Percentiles rank a stretch among this genome's conserved stretches.
Evolutionary conservation across 176 grass and related monocot species (phyloP).

Genomic region (Ananas comosus): DNA sequence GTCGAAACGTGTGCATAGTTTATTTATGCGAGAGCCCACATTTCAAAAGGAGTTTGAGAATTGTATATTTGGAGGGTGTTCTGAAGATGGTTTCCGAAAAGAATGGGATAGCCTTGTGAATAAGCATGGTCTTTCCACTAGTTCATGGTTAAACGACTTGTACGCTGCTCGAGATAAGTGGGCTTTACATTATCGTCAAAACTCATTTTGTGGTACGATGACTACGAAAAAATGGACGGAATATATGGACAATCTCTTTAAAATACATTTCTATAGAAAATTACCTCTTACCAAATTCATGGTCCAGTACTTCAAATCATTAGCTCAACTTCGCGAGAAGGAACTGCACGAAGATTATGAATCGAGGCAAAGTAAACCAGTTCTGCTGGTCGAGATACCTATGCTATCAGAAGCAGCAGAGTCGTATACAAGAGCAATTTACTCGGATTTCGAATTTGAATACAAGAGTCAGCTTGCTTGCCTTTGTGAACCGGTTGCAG

Average conservation of each 20-base stretch:
- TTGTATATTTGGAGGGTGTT: slow-evolving; percentile 27
- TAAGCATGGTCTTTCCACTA: slow-evolving; percentile 25
- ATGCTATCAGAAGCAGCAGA: slow-evolving; percentile 37
- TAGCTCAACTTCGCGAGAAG: slow-evolving; percentile 34
- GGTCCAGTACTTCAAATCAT: slow-evolving; percentile 32
- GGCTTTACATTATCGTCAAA: slow-evolving; percentile 18
- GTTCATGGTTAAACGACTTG: slow-evolving; percentile 35
- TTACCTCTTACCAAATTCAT: slow-evolving; percentile 36
- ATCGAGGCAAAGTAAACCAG: slow-evolving; percentile 22
- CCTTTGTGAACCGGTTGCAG: slow-evolving; percentile 28
- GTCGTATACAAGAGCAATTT: slow-evolving; percentile 30
- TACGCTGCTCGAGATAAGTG: slow-evolving; percentile 23
- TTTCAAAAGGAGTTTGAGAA: slow-evolving; percentile 40
- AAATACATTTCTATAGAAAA: slow-evolving; percentile 33
- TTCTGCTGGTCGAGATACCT: slow-evolving; percentile 34
- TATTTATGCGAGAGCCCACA: slow-evolving; percentile 5
- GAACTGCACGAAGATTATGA: slow-evolving; percentile 32
- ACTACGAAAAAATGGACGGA: slow-evolving; percentile 28
- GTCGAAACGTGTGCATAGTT: slow-evolving; percentile 18
- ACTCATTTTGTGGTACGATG: slow-evolving; percentile 27
- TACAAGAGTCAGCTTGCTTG: slow-evolving; percentile 48
- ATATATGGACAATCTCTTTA: slow-evolving; percentile 40
- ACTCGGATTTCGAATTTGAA: slow-evolving; percentile 34
- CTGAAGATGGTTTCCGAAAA: slow-evolving; percentile 32
- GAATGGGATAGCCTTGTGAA: slow-evolving; percentile 29